Evolutionary conservation across 164 flowering plant genomes (phyloP), one percentile per base, ranked within the genome.

Genomic region (Macadamia tetraphylla): DNA sequence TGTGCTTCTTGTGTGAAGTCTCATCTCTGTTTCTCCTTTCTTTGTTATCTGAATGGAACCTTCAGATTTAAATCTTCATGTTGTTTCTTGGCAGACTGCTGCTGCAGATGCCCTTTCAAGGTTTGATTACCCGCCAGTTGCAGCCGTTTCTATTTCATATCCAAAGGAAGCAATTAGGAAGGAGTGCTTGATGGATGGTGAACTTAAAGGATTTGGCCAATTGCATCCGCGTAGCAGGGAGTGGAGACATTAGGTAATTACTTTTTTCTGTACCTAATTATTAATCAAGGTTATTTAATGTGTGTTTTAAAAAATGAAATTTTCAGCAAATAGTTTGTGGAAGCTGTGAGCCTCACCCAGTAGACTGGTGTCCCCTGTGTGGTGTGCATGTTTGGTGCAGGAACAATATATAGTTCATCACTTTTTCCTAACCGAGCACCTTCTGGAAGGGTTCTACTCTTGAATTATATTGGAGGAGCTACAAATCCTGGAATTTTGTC

Each of bases 201-300:
- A 92, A 72, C 89, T 92, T 0, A 92, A 86, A 76, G 98, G 98
- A 63, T 94, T 94, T 77, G 98, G 98, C 32, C 97, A 94, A 79
- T 84, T 94, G 86, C 95, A 90, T 80, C 98, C 98, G 12, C 97
- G 97, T 55, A 87, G 88, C 97, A 92, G 76, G 98, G 97, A 60
- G 89, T 94, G 72, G 94, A 92, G 82, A 92, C 97, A 29, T 79
- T 94, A 71, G 98, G 98, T 93, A 76, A 17, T 58, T 55, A 42
- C 63, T 53, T 31, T 66, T 52, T 29, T 14, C 6, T 60, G 65
- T 42, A 17, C 29, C 29, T n/a, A 43, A 61, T 60, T 29, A 17
- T 43, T 43, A 32, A 60, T 43, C 59, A 57, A 13, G 62, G 15
- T 60, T 23, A 44, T 35, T 8, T 5, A 31, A 9, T 23, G 42